Conservation (phyloP, 306 rosid species). For the Geum urbanum region DNA sequence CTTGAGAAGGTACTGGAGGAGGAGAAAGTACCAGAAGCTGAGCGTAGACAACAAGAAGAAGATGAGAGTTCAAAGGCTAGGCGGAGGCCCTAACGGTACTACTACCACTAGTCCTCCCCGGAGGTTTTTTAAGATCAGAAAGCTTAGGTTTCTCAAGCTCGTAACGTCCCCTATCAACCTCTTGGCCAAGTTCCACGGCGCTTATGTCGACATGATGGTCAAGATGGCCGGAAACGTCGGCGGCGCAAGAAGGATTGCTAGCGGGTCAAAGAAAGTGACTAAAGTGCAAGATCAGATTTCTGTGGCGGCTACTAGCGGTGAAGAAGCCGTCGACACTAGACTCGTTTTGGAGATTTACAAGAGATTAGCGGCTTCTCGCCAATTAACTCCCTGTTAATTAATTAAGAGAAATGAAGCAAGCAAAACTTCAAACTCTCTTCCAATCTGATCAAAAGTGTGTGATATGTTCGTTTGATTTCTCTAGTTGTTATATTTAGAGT, state of each 20-base stretch:
- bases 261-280: conserved; percentile 25
- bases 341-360: conserved; percentile 39
- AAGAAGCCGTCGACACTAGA: conserved; percentile 25
- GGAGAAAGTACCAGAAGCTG: conserved; percentile 37
- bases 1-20: conserved; percentile 43
- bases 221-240: conserved; percentile 28
- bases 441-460: not conserved
- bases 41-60: conserved; percentile 26
- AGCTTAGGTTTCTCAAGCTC: conserved; percentile 1
- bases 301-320: conserved; percentile 15
- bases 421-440: not conserved
- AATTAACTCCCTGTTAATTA: conserved; percentile 7
- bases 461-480: not conserved
- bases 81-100: not conserved
- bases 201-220: conserved; percentile 36
- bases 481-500: not conserved
- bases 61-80: conserved; percentile 21
- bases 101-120: not conserved
- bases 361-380: conserved; percentile 30
- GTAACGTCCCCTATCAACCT: conserved; percentile 19
- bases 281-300: conserved; percentile 24
- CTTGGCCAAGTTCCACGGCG: conserved; percentile 28
- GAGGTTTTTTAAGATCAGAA: conserved; percentile 23
- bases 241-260: conserved; percentile 17
- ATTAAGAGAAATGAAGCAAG: not conserved